Evolutionary conservation across 225 moss, liverwort and hornwort genomes (phyloP).

Genomic region (Physcomitrium patens): DNA sequence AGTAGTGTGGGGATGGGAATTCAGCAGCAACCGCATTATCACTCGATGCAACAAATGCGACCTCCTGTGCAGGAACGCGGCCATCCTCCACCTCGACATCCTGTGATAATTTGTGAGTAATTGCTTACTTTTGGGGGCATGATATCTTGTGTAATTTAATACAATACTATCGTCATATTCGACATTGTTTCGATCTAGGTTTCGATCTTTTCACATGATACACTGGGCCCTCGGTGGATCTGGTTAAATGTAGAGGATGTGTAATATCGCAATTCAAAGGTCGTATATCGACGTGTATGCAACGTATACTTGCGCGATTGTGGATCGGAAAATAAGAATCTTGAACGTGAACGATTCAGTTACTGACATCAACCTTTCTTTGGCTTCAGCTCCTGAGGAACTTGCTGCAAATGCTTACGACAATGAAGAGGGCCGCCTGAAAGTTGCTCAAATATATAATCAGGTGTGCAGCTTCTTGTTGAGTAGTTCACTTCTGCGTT

Average conservation of each 20-base stretch:
- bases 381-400: constrained; percentile 59
- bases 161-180: background rate
- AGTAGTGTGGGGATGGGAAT: constrained; percentile 24
- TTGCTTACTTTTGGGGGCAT: background rate
- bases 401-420: constrained; percentile 67
- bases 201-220: constrained; percentile 5
- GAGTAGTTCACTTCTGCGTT: background rate
- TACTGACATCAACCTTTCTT: background rate
- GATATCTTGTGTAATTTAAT: background rate
- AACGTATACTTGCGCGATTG: background rate
- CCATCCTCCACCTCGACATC: constrained; percentile 23
- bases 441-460: constrained; percentile 76
- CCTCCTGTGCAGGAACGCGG: constrained; percentile 31
- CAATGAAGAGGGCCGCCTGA: constrained; percentile 68
- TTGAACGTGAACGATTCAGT: background rate
- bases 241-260: background rate
- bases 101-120: constrained; percentile 43
- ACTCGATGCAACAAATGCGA: constrained; percentile 24
- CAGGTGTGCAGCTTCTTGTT: constrained; percentile 49
- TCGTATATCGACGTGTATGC: background rate
- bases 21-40: constrained; percentile 31
- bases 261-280: background rate
- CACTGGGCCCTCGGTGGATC: background rate
- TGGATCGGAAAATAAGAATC: background rate
- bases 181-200: background rate